Evolutionary conservation across 1,284 basidiomycete species (phyloP), one percentile per base, ranked within the genome.

Genomic region (Mycena sp.): DNA sequence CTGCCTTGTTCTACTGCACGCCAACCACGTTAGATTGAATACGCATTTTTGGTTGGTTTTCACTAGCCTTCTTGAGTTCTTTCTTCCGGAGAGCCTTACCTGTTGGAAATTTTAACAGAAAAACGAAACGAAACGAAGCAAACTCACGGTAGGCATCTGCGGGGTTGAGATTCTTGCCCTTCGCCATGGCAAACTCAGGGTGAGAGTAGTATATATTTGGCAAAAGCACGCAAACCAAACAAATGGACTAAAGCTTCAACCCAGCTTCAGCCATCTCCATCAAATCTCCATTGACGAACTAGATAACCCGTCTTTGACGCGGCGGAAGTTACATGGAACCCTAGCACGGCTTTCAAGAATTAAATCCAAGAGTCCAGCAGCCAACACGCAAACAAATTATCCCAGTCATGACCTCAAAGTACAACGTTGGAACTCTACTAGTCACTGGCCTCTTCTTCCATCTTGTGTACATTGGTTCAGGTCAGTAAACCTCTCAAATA

Each of bases 61-160:
- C 63, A 64, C 81, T 69, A 77, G 91, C 94, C 89, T 95, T 96
- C 81, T 95, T 95, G 35, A 96, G 80, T 75, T 97, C 94, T 75
- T 93, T 95, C 77, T 93, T 94, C 65, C 92, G 84, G 73, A 91
- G 89, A 7, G 91, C 88, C 80, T 97, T 97, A 66, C 93, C 93
- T 95, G 65, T 61, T 45, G 67, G 49, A 61, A 11, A 7, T 38
- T 57, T 48, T 1, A 51, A 32, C 21, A 44, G 25, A 61, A 9
- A n/a, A 19, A 45, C 41, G n/a, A 11, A 16, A 50, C 21, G 40
- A 16, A 51, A 16, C 23, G 40, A 75, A 32, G 17, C 7, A 1
- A 23, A 77, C 77, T 61, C 72, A 95, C 94, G 87, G 74, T 82
- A 90, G 0, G 94, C 89, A 73, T 96, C 95, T 12, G 91, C 93